Conservation (phyloP, 805 yeast species). For the Candida ficus region DNA sequence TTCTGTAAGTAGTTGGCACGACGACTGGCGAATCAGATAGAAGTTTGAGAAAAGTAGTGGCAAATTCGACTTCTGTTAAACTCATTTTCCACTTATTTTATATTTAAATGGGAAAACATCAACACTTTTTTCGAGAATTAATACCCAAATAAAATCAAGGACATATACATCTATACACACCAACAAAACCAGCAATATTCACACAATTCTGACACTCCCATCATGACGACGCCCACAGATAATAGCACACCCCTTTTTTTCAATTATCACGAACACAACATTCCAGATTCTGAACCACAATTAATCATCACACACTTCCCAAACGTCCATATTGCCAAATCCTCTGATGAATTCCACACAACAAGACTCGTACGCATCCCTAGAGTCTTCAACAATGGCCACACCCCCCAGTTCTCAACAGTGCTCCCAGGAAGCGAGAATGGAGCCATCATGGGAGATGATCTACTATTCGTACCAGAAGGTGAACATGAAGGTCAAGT, state of each 20-base stretch:
- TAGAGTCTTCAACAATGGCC: constrained; percentile 35
- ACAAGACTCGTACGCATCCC: constrained; percentile 68
- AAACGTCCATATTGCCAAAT: constrained; percentile 38
- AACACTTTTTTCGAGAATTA: no score
- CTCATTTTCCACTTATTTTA: no score
- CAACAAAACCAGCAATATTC: no score
- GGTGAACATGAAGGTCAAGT: constrained; percentile 37
- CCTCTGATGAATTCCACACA: constrained; percentile 25
- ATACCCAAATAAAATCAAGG: neutral
- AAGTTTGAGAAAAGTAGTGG: constrained; percentile 15
- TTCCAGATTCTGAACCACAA: constrained; percentile 25
- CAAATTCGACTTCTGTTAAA: constrained; percentile 17
- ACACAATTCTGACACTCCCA: no score
- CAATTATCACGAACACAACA: neutral
- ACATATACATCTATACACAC: no score
- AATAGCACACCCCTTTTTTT: no score
- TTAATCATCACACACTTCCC: constrained; percentile 65
- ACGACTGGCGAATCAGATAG: constrained; percentile 13
- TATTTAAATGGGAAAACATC: no score
- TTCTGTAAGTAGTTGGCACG: constrained; percentile 25
- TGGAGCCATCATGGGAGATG: constrained; percentile 43
- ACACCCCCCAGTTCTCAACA: constrained; percentile 52
- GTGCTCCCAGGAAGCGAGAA: constrained; percentile 57
- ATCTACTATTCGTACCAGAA: constrained; percentile 18
- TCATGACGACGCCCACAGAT: neutral